Conservation (phyloP, 495 filamentous ascomycete genomes). For the Tricharina praecox region DNA sequence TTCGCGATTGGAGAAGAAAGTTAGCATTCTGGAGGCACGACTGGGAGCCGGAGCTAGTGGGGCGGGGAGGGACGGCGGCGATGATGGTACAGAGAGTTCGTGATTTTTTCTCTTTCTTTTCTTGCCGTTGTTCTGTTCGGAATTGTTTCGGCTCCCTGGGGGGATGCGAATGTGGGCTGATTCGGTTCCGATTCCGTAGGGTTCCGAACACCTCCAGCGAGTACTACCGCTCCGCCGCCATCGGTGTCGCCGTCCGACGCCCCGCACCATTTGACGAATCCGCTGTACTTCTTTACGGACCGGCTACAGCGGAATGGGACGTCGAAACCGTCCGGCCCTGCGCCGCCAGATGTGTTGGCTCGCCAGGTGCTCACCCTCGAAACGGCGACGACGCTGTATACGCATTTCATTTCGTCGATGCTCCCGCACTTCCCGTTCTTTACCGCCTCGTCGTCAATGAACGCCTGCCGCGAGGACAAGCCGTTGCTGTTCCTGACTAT, state of each 20-base stretch:
- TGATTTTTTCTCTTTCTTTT: background rate
- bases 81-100: background rate
- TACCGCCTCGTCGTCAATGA: background rate
- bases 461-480: constrained; percentile 7
- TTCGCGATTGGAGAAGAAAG: constrained; percentile 5
- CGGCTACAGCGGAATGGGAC: background rate
- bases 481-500: constrained; percentile 18
- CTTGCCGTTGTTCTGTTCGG: too few relatives aligned
- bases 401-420: constrained; percentile 52
- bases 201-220: background rate
- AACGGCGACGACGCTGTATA: constrained; percentile 46
- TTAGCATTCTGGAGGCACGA: constrained; percentile 1
- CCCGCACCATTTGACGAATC: too few relatives aligned
- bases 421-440: constrained; percentile 45
- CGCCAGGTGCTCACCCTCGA: constrained; percentile 46
- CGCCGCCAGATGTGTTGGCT: constrained; percentile 37
- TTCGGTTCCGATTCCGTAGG: too few relatives aligned
- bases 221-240: too few relatives aligned
- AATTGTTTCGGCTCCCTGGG: too few relatives aligned
- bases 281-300: background rate
- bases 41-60: background rate
- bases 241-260: too few relatives aligned
- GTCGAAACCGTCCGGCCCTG: background rate
- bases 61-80: background rate
- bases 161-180: too few relatives aligned